These are phyloP conservation scores for Macrophomina phaseolina DNA, from an alignment of 2,329 filamentous ascomycete species.

Conservation along the genomic window DNA sequence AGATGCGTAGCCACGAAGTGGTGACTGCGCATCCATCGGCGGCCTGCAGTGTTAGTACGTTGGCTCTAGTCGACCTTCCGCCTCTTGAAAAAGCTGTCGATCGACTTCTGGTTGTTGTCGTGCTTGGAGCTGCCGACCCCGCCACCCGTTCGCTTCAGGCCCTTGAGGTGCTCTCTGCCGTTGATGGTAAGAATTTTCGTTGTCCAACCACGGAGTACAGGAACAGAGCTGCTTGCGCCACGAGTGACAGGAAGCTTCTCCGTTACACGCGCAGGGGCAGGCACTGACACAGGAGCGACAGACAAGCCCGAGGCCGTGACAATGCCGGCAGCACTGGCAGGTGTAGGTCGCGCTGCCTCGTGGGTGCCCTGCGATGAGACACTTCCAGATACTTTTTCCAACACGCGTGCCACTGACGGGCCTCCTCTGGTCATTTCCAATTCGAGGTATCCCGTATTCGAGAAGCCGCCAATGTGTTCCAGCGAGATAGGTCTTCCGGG, in stretches of 20 bases:
- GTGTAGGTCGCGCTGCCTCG: background rate
- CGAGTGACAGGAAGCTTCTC: background rate
- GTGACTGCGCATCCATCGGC: background rate
- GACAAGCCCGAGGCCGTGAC: conserved; percentile 2
- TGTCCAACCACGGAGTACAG: conserved; percentile 47
- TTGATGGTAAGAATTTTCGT: conserved; percentile 69
- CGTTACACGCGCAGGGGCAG: background rate
- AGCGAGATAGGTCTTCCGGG: conserved; percentile 47
- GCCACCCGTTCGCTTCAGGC: conserved; percentile 78
- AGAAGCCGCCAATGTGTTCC: conserved; percentile 65
- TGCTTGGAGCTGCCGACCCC: conserved; percentile 80
- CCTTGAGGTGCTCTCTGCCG: conserved; percentile 71
- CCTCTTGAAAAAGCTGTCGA: conserved; percentile 79
- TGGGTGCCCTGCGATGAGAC: background rate
- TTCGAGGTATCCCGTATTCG: conserved; percentile 69
- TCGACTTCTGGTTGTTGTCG: conserved; percentile 75
- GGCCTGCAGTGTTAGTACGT: conserved; percentile 5
- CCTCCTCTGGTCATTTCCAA: conserved; percentile 41
- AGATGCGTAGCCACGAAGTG: background rate
- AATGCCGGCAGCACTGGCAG: background rate
- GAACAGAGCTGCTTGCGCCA: background rate
- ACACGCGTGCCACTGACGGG: background rate
- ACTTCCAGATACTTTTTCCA: background rate
- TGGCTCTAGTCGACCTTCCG: conserved; percentile 47
- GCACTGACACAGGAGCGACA: background rate